Percentiles rank a stretch among this genome's conserved stretches.
These are phyloP conservation scores for Pontederia paniculata DNA, from an alignment of 176 grass and related monocot genomes.

Conservation along the genomic window DNA sequence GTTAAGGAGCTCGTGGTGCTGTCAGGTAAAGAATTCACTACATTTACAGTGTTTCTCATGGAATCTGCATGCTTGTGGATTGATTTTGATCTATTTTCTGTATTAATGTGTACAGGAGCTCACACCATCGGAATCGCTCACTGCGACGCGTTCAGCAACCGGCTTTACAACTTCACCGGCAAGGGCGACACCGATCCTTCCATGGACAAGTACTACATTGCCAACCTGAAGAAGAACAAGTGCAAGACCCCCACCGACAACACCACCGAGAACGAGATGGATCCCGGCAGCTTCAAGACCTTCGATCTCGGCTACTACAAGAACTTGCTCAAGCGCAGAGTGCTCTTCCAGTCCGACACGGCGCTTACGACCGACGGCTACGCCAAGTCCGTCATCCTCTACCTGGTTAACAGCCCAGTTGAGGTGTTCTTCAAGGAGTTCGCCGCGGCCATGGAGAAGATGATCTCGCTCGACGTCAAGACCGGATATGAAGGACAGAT, in stretches of 20 bases:
- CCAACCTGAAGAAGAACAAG: slow-evolving; percentile 17
- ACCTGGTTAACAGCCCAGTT: slow-evolving; percentile 9
- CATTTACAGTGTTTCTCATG: background rate
- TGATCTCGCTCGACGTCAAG: slow-evolving; percentile 15
- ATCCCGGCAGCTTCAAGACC: slow-evolving; percentile 19
- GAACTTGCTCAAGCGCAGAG: slow-evolving; percentile 14
- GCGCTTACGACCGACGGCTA: slow-evolving; percentile 2
- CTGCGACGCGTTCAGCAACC: slow-evolving; percentile 10
- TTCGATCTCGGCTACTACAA: slow-evolving; percentile 22
- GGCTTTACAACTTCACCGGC: slow-evolving; percentile 22
- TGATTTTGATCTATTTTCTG: background rate
- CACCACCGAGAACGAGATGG: slow-evolving; percentile 11
- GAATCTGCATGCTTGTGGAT: background rate
- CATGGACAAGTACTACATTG: slow-evolving; percentile 7
- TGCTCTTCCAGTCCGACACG: slow-evolving; percentile 13
- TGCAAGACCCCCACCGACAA: slow-evolving; percentile 10
- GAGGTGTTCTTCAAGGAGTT: slow-evolving; percentile 19
- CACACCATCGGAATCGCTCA: slow-evolving; percentile 20
- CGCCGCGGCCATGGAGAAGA: slow-evolving; percentile 18
- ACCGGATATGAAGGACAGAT: slow-evolving; percentile 15
- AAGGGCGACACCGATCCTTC: slow-evolving; percentile 14
- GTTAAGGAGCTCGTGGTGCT: slow-evolving; percentile 11
- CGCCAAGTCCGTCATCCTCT: background rate
- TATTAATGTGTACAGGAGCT: slow-evolving; percentile 3
- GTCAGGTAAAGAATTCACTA: background rate